Percentiles rank a stretch among this genome's conserved stretches.
Conservation (phyloP, 768 basidiomycete genomes). For the Tylopilus sp. region DNA sequence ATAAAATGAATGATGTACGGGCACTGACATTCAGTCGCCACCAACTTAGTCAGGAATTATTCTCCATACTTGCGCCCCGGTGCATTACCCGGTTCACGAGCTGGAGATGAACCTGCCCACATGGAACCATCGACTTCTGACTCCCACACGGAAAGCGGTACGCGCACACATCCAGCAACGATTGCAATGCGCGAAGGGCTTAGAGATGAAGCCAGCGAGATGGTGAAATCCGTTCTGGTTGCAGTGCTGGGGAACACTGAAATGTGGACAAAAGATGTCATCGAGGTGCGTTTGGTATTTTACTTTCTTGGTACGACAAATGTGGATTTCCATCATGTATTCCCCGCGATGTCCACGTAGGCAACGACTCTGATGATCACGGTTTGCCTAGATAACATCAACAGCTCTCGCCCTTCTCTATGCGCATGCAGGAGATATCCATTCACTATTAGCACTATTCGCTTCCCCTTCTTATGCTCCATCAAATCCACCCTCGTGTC, state of each 20-base stretch:
- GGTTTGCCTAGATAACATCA: slow-evolving; percentile 20
- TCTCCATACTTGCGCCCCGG: slow-evolving; percentile 68
- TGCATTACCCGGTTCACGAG: slow-evolving; percentile 14
- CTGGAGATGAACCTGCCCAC: slow-evolving; percentile 4
- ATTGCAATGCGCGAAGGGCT: slow-evolving; percentile 66
- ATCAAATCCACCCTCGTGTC: slow-evolving; percentile 11
- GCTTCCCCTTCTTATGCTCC: slow-evolving; percentile 1
- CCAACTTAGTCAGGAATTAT: slow-evolving; percentile 89
- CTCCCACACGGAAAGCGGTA: slow-evolving; percentile 44
- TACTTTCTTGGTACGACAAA: not conserved
- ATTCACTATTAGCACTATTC: slow-evolving; percentile 22
- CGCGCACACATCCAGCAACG: slow-evolving; percentile 62
- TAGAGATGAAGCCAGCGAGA: slow-evolving; percentile 62
- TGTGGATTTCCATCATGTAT: no score
- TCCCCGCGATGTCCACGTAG: no score
- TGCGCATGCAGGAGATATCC: slow-evolving; percentile 22
- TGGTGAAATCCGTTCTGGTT: slow-evolving; percentile 58
- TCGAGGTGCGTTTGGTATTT: slow-evolving; percentile 42
- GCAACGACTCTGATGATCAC: slow-evolving; percentile 18
- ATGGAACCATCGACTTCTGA: slow-evolving; percentile 1
- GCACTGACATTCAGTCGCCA: slow-evolving; percentile 79
- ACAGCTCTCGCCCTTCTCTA: slow-evolving; percentile 30
- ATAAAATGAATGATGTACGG: slow-evolving; percentile 33
- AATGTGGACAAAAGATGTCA: slow-evolving; percentile 61
- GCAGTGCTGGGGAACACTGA: slow-evolving; percentile 32